Base-by-base conservation (phyloP, 1,284 basidiomycete species). In the Cryptococcus jaspeensis region DNA sequence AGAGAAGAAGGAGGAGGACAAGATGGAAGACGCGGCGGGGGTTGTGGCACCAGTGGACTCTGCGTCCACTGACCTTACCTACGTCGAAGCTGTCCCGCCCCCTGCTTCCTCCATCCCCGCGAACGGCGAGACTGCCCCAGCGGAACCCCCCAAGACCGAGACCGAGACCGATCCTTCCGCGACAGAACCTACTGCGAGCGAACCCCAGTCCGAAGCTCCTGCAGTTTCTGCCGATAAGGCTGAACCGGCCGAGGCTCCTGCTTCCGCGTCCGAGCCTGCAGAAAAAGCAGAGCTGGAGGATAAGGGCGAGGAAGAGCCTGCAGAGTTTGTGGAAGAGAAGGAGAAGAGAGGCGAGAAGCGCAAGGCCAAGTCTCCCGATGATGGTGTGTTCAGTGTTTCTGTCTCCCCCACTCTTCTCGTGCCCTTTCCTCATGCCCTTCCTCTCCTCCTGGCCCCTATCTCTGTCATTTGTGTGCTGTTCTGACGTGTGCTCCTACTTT, bases 361-460 rank as follows among this genome's bases (percentile, higher is more conserved):
- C 45, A 77, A 77, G 58, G 75, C 75, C 18, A 75, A 74, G 62
- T 64, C 66, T 55, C 70, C 70, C 15, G 75, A 77, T 59, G 67
- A 64, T 28, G 75, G 73, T 72, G 54, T 65, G 73, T 72, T 48
- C 22, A 18, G 35, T 46, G 45, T 50, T 35, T 13, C 32, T 46
- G 40, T 47, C 39, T 40, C 23, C 38, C 15, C 28, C 28, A 9
- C 41, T 38, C 50, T 15, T 39, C 20, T 44, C 36, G 16, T 52
- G 18, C 11, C 46, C 32, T 50, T 12, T 53, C 22, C 39, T 42
- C 36, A 20, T 45, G 11, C 16, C 13, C 50, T 13, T 56, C 16
- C 23, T 39, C 13, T 43, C 35, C 20, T 37, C 25, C 20, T 9
- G 51, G 5, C 28, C 51, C 18, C 35, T 38, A 16, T 9, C 23